phyloP scores from a whole-genome alignment of 2,329 filamentous ascomycete species.

The Davidsoniella australis region DNA sequence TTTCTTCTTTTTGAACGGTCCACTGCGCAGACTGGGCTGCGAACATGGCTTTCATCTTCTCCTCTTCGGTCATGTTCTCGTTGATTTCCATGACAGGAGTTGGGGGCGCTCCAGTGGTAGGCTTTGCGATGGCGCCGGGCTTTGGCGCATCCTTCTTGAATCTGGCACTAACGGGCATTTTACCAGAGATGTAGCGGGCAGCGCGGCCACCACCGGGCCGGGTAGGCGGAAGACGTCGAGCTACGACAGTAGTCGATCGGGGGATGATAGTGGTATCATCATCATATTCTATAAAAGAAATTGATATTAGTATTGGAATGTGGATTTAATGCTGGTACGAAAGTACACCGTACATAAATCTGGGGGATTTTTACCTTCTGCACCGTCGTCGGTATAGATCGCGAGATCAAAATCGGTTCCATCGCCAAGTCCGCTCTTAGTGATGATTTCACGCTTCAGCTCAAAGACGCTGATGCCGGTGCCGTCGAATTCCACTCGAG shows the following conservation, averaged over 20 bases:
- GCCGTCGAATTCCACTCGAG: constrained; percentile 88
- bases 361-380: constrained; percentile 50
- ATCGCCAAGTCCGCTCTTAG: constrained; percentile 80
- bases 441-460: constrained; percentile 96
- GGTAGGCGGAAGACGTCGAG: constrained; percentile 65
- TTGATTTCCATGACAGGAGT: constrained; percentile 51
- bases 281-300: constrained; percentile 57
- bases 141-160: constrained; percentile 39
- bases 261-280: constrained; percentile 97
- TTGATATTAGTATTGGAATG: constrained; percentile 15
- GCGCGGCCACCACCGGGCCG: constrained; percentile 80
- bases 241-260: constrained; percentile 84
- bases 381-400: constrained; percentile 83
- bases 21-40: constrained; percentile 79
- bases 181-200: constrained; percentile 87
- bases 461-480: constrained; percentile 97
- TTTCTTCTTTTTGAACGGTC: constrained; percentile 82
- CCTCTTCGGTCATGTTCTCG: constrained; percentile 75
- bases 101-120: constrained; percentile 39
- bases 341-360: neutral
- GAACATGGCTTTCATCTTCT: constrained; percentile 86
- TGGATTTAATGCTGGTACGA: neutral
- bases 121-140: constrained; percentile 58
- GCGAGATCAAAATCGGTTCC: constrained; percentile 91
- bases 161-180: constrained; percentile 46